Percentiles rank a stretch among this genome's conserved stretches.
Evolutionary conservation across 257 asterid species (phyloP).

Genomic region (Anisodus acutangulus): DNA sequence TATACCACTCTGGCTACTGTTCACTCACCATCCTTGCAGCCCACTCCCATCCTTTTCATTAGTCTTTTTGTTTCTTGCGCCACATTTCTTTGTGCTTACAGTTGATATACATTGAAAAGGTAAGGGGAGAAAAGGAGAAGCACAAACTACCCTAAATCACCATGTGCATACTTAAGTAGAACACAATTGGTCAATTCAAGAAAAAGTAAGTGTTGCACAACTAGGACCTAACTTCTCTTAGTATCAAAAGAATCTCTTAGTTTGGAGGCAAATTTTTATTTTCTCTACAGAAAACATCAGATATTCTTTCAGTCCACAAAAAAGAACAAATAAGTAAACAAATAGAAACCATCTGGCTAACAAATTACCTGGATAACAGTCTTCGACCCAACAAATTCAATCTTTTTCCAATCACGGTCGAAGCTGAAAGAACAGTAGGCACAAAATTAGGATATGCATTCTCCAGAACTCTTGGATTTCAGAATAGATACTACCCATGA

Average conservation of each 20-base stretch:
- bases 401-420: slow-evolving; percentile 93
- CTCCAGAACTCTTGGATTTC: not conserved
- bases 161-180: slow-evolving; percentile 13
- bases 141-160: not conserved
- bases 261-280: not conserved
- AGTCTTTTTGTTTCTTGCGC: not conserved
- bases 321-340: not conserved
- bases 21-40: not conserved
- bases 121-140: not conserved
- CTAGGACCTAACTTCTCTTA: slow-evolving; percentile 8
- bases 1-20: not conserved
- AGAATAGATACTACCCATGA: not conserved
- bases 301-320: not conserved
- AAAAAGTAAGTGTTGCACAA: not conserved
- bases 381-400: slow-evolving; percentile 79
- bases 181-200: not conserved
- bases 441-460: slow-evolving; percentile 20
- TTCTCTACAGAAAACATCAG: not conserved
- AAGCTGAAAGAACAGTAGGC: slow-evolving; percentile 50
- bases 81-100: not conserved
- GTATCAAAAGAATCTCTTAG: not conserved
- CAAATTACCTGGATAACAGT: slow-evolving; percentile 72
- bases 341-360: not conserved
- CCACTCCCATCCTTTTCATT: not conserved
- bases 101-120: not conserved